These are phyloP conservation scores for Diplodia mutila DNA, from an alignment of 2,329 filamentous ascomycete genomes.

Conservation along the genomic window DNA sequence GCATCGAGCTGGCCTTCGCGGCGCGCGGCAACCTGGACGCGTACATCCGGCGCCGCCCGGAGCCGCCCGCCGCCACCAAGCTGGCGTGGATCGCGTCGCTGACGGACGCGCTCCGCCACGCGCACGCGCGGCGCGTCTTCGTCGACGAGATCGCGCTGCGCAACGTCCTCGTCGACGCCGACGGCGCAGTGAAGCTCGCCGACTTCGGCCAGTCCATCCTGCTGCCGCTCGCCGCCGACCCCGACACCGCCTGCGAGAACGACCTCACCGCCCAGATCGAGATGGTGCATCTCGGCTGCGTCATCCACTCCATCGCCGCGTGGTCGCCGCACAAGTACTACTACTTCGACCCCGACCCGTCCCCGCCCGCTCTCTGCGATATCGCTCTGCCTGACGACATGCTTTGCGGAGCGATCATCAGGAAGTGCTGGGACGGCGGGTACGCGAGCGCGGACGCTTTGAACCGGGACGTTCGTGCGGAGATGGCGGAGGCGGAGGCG, in stretches of 20 bases:
- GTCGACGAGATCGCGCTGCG: neutral
- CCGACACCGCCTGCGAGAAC: neutral
- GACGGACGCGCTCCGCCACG: neutral
- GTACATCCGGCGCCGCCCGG: neutral
- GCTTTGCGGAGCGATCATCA: neutral
- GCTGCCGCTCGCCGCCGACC: neutral
- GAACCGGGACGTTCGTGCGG: neutral
- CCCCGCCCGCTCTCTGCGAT: neutral
- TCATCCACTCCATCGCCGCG: neutral
- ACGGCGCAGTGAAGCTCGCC: neutral
- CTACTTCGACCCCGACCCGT: neutral
- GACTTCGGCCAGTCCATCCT: neutral
- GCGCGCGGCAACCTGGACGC: neutral
- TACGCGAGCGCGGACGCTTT: neutral
- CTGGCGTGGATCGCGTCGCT: neutral
- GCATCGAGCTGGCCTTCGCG: neutral
- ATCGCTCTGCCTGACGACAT: neutral
- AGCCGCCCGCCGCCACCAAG: neutral
- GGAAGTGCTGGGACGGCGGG: slow-evolving; percentile 3
- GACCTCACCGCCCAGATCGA: neutral
- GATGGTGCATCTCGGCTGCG: neutral
- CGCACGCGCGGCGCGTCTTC: neutral
- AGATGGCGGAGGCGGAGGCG: no score
- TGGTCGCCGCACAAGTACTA: slow-evolving; percentile 1
- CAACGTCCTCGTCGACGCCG: neutral